phyloP scores from a whole-genome alignment of 2,329 filamentous ascomycete genomes.

The Leptographium wingfieldii region DNA sequence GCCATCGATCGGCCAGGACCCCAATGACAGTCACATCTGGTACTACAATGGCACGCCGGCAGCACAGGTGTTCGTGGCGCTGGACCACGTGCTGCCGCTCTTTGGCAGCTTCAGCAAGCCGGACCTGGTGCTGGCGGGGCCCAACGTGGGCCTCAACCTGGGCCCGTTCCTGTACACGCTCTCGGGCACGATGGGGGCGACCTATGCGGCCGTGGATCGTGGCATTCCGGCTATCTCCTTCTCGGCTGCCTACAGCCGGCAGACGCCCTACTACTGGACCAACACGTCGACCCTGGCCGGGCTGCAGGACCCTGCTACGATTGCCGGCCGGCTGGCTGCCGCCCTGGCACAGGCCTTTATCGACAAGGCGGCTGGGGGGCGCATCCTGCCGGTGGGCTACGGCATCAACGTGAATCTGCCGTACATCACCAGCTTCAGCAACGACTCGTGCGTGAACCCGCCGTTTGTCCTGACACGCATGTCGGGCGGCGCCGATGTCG shows the following conservation, averaged over 20 bases:
- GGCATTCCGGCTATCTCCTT: constrained; percentile 37
- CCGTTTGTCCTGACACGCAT: constrained; percentile 13
- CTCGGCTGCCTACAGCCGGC: constrained; percentile 27
- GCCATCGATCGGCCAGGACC: constrained; percentile 37
- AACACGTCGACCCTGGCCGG: constrained; percentile 15
- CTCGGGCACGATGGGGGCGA: constrained; percentile 36
- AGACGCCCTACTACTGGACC: constrained; percentile 29
- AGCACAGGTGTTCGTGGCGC: constrained; percentile 40
- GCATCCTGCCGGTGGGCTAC: constrained; percentile 14
- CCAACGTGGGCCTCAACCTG: constrained; percentile 42
- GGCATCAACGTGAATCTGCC: constrained; percentile 15
- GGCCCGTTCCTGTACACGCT: constrained; percentile 41
- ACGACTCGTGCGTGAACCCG: constrained; percentile 12
- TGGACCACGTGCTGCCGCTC: constrained; percentile 41
- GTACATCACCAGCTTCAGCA: constrained; percentile 11
- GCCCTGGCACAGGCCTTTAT: constrained; percentile 13
- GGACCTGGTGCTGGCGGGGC: constrained; percentile 41
- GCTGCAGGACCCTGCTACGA: constrained; percentile 13
- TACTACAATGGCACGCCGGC: constrained; percentile 49
- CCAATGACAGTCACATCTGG: constrained; percentile 40
- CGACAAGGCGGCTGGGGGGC: constrained; percentile 9
- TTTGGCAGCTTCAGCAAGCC: constrained; percentile 34
- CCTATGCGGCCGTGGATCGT: constrained; percentile 35
- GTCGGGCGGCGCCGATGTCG: constrained; percentile 3
- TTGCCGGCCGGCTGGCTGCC: constrained; percentile 10